A percentile compares a stretch with the other conserved stretches of the same genome.
phyloP scores from a whole-genome alignment of 768 basidiomycete genomes.

The Suillus bovinus region DNA sequence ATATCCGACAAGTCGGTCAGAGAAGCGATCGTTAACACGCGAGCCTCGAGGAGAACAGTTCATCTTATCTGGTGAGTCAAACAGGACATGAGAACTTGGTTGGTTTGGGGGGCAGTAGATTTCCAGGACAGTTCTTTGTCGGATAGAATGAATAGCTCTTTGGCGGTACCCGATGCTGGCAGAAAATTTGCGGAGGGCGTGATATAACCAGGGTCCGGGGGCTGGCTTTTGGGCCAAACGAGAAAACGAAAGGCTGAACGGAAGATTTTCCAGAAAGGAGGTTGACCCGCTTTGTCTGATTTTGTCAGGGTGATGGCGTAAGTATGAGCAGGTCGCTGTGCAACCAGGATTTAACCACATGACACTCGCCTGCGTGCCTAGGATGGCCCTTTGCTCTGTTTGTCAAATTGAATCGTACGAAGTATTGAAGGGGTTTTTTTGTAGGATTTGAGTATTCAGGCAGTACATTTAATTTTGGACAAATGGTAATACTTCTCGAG shows the following conservation, averaged over 20 bases:
- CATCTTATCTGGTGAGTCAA: slow-evolving; percentile 5
- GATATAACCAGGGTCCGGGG: too few relatives aligned
- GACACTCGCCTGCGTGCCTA: neutral
- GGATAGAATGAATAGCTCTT: slow-evolving; percentile 35
- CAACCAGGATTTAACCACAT: neutral
- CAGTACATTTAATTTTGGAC: too few relatives aligned
- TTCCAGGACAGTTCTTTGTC: slow-evolving; percentile 28
- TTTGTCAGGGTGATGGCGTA: too few relatives aligned
- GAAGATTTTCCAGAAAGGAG: too few relatives aligned
- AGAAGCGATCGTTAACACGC: slow-evolving; percentile 19
- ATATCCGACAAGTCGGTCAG: slow-evolving; percentile 5
- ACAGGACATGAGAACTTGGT: slow-evolving; percentile 14
- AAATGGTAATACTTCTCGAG: too few relatives aligned
- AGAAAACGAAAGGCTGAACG: too few relatives aligned
- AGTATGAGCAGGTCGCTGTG: neutral
- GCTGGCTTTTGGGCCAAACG: too few relatives aligned
- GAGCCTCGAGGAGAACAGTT: slow-evolving; percentile 29
- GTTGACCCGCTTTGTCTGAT: too few relatives aligned
- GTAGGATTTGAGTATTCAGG: too few relatives aligned
- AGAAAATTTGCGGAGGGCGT: slow-evolving; percentile 46
- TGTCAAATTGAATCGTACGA: too few relatives aligned
- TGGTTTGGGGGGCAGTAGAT: slow-evolving; percentile 5
- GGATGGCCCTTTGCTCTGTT: neutral
- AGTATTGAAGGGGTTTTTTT: too few relatives aligned
- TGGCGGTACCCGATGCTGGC: slow-evolving; percentile 39